Evolutionary conservation across 1,284 basidiomycete species (phyloP).

Genomic region (Austroboletus novae-zelandiae): DNA sequence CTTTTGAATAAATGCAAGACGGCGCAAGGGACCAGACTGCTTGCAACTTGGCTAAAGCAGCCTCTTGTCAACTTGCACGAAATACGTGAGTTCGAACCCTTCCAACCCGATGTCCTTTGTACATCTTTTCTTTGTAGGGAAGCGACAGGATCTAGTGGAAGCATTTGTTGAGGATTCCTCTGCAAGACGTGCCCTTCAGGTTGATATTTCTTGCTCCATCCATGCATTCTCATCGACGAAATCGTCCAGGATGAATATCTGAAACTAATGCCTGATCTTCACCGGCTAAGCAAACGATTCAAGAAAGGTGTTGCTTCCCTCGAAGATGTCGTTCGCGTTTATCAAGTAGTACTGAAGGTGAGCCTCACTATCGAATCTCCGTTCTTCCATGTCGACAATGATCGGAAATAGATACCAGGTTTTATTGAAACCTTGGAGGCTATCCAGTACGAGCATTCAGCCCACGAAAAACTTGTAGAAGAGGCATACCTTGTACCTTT

Average conservation of each 20-base stretch:
- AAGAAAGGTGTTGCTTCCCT: constrained; percentile 82
- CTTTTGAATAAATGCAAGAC: constrained; percentile 96
- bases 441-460: constrained; percentile 48
- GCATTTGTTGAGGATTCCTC: constrained; percentile 81
- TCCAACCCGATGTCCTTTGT: neutral
- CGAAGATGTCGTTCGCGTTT: constrained; percentile 95
- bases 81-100: constrained; percentile 61
- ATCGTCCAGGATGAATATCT: constrained; percentile 74
- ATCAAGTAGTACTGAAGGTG: constrained; percentile 81
- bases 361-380: neutral
- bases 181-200: constrained; percentile 72
- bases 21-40: constrained; percentile 87
- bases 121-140: constrained; percentile 45
- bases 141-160: constrained; percentile 86
- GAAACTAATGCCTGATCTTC: constrained; percentile 92
- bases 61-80: constrained; percentile 93
- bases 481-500: constrained; percentile 66
- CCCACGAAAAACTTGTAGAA: constrained; percentile 56
- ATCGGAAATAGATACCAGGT: constrained; percentile 63
- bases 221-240: neutral
- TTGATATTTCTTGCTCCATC: constrained; percentile 23
- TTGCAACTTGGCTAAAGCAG: constrained; percentile 96
- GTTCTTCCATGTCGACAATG: neutral
- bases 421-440: constrained; percentile 64
- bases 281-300: constrained; percentile 91